Evolutionary conservation across 2,329 filamentous ascomycete species (phyloP).

Genomic region (Myriosclerotinia curreyana): DNA sequence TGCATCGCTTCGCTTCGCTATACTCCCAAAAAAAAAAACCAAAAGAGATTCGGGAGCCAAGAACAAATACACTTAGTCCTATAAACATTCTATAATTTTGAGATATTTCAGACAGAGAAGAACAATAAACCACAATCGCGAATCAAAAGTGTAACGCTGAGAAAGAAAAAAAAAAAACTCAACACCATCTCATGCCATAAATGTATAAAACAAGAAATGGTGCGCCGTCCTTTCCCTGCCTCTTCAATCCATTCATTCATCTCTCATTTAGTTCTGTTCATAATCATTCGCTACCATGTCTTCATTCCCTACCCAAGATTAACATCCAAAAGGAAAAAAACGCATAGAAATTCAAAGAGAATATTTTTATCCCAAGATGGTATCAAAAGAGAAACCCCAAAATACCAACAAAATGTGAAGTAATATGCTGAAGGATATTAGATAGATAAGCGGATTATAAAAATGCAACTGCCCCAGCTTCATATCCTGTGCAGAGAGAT

Average conservation of each 20-base stretch:
- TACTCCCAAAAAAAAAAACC: conserved; percentile 9
- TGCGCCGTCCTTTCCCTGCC: conserved; percentile 14
- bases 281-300: conserved; percentile 8
- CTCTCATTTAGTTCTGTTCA: conserved; percentile 6
- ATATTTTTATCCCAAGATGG: conserved; percentile 18
- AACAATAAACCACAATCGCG: background rate
- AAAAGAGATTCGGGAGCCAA: no score
- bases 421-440: conserved; percentile 1
- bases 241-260: conserved; percentile 5
- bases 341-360: background rate
- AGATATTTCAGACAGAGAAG: background rate
- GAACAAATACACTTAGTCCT: conserved; percentile 15
- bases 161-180: background rate
- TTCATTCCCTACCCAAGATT: background rate
- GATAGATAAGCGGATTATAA: background rate
- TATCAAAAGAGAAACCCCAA: conserved; percentile 11
- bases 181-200: conserved; percentile 13
- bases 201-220: conserved; percentile 15
- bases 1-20: background rate
- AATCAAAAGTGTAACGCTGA: conserved; percentile 6
- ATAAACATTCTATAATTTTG: conserved; percentile 15
- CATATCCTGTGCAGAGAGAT: conserved; percentile 29
- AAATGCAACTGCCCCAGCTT: background rate
- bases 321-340: background rate
- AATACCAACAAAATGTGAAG: background rate